Evolutionary conservation across 225 moss, liverwort and hornwort genomes (phyloP), one percentile per base, ranked within the genome.

Genomic region (Pseudisothecium myosuroides): DNA sequence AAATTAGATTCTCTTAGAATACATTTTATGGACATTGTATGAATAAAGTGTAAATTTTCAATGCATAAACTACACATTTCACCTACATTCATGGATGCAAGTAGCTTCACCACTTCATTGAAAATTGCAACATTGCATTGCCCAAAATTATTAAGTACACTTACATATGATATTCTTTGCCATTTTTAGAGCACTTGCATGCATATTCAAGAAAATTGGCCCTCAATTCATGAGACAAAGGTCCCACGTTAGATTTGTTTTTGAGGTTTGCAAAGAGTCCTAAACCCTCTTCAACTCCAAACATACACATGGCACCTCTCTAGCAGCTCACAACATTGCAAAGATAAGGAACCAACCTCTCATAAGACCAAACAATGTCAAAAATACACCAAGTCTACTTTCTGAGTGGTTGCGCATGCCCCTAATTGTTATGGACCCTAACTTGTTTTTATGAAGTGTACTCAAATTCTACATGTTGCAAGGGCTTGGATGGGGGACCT

Each of bases 181-280:
- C 9, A 74, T 47, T 47, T 5, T 26, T 2, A 27, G 3, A 43
- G 16, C 27, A 72, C 72, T 43, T 3, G 0, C 5, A 27, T 2
- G 27, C 3, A 27, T 9, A 14, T 11, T 29, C 31, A 74, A 29
- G 29, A 11, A 74, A 74, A 47, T 15, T 41, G 41, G 8, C 15
- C 15, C 1, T 41, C 26, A 26, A 47, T 29, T 47, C 18, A 47
- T 29, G 6, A 10, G 6, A 10, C 1, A 29, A 6, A 45, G 47
- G 43, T 1, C 3, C 6, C 2, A 2, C 0, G 0, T 0, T 10
- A 0, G 18, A 47, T 45, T 45, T 28, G 4, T 74, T 47, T 43
- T 72, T 15, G 5, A 72, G 5, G 2, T 28, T 6, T 45, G 12
- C 5, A 74, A 0, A 1, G 6, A 49, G 19, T 28, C 0, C 1